Percentiles rank a stretch among this genome's conserved stretches.
phyloP scores from a whole-genome alignment of 2,329 filamentous ascomycete species.

The Orbilia blumenaviensis region DNA sequence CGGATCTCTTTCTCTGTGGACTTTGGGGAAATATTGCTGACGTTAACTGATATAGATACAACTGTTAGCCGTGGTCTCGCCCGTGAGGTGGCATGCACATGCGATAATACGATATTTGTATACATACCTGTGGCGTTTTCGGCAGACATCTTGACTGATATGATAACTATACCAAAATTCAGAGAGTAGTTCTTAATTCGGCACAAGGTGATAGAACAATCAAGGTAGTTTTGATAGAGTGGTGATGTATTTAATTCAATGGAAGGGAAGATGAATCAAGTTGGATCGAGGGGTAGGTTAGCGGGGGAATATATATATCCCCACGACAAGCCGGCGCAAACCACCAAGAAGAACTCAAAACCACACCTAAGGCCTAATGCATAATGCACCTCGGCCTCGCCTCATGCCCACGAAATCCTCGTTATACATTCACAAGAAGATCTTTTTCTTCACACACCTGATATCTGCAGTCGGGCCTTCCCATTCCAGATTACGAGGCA shows the following conservation, averaged over 20 bases:
- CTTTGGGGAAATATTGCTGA: conserved; percentile 83
- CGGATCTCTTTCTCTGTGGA: conserved; percentile 90
- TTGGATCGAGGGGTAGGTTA: not conserved
- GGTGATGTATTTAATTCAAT: not conserved
- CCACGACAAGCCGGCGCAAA: not conserved
- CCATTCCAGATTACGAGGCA: conserved; percentile 3
- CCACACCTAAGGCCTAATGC: too few relatives aligned
- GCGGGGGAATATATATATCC: not conserved
- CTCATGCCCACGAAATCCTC: not conserved
- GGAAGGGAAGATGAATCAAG: not conserved
- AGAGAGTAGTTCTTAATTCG: not conserved
- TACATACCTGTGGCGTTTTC: conserved; percentile 36
- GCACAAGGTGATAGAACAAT: not conserved
- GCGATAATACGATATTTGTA: too few relatives aligned
- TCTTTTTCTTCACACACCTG: conserved; percentile 14
- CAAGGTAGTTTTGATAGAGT: not conserved
- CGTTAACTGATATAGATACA: conserved; percentile 71
- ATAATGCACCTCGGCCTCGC: not conserved
- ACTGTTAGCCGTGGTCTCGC: not conserved
- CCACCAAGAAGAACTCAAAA: too few relatives aligned
- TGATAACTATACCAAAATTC: not conserved
- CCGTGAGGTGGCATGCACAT: not conserved
- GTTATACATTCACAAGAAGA: not conserved
- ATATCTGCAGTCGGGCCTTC: not conserved
- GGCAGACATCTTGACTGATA: conserved; percentile 31